These are phyloP conservation scores for Microsporum canis DNA, from an alignment of 2,329 filamentous ascomycete genomes.

Conservation along the genomic window DNA sequence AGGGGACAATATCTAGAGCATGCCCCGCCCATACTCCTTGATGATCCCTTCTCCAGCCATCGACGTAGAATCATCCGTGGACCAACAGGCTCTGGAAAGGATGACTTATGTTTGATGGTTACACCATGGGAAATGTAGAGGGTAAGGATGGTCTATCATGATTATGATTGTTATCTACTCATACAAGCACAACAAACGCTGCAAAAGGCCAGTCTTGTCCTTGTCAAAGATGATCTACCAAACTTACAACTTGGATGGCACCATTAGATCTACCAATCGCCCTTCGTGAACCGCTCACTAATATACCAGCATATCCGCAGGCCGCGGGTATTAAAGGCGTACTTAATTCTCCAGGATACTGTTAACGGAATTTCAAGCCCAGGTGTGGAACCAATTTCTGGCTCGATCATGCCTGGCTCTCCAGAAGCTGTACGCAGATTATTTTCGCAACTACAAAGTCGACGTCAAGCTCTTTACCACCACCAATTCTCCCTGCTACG, in stretches of 20 bases:
- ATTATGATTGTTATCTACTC: too few species aligned
- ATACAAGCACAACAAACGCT: neutral
- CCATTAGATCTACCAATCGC: too few species aligned
- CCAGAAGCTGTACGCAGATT: neutral
- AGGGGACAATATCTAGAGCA: slow-evolving; percentile 7
- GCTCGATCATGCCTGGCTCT: neutral
- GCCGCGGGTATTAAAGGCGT: neutral
- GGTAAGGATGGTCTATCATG: too few species aligned
- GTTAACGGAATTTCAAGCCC: neutral
- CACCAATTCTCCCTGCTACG: neutral
- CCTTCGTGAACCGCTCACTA: neutral
- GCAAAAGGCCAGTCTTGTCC: neutral
- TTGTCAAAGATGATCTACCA: neutral
- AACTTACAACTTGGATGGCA: too few species aligned
- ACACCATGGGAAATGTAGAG: too few species aligned
- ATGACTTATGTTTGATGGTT: neutral
- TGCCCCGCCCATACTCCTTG: slow-evolving; percentile 9
- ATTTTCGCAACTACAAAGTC: neutral
- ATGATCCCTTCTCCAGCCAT: slow-evolving; percentile 3
- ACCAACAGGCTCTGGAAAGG: slow-evolving; percentile 7
- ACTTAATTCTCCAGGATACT: neutral
- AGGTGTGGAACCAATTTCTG: neutral
- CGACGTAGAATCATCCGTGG: neutral
- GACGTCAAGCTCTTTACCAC: neutral
- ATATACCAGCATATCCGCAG: neutral